Percentiles rank a stretch among this genome's conserved stretches.
These are phyloP conservation scores for Aureobasidium melanogenum DNA, from an alignment of 2,329 filamentous ascomycete genomes.

Conservation along the genomic window DNA sequence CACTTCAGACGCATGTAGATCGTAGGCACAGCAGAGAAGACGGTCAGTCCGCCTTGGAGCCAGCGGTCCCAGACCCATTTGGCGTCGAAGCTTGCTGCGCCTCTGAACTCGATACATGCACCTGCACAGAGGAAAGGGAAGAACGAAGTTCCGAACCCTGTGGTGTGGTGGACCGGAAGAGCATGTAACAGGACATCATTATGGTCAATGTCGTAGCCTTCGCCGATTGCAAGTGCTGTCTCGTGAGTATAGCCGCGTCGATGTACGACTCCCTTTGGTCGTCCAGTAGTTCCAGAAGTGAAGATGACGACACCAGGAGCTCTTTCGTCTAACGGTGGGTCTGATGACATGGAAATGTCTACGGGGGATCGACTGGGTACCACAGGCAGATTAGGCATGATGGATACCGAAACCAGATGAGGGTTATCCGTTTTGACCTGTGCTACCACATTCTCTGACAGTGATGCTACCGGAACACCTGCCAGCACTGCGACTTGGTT, in stretches of 20 bases:
- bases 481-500: constrained; percentile 30
- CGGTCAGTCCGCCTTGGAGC: constrained; percentile 32
- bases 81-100: constrained; percentile 31
- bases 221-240: constrained; percentile 30
- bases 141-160: constrained; percentile 43
- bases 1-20: constrained; percentile 42
- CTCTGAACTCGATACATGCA: constrained; percentile 39
- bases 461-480: constrained; percentile 22
- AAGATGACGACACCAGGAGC: constrained; percentile 36
- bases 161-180: constrained; percentile 43
- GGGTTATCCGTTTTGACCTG: constrained; percentile 23
- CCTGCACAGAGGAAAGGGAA: constrained; percentile 39
- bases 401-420: not conserved
- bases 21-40: constrained; percentile 45
- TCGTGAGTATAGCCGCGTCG: constrained; percentile 32
- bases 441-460: constrained; percentile 18
- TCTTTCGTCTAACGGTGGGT: constrained; percentile 32
- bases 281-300: constrained; percentile 39
- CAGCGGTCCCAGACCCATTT: constrained; percentile 39
- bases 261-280: constrained; percentile 39
- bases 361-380: constrained; percentile 27
- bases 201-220: constrained; percentile 29
- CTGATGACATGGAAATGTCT: constrained; percentile 33
- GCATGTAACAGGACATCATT: constrained; percentile 41
- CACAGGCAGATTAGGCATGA: not conserved